Conservation (phyloP, 495 filamentous ascomycete species). For the Neurospora sp. region DNA sequence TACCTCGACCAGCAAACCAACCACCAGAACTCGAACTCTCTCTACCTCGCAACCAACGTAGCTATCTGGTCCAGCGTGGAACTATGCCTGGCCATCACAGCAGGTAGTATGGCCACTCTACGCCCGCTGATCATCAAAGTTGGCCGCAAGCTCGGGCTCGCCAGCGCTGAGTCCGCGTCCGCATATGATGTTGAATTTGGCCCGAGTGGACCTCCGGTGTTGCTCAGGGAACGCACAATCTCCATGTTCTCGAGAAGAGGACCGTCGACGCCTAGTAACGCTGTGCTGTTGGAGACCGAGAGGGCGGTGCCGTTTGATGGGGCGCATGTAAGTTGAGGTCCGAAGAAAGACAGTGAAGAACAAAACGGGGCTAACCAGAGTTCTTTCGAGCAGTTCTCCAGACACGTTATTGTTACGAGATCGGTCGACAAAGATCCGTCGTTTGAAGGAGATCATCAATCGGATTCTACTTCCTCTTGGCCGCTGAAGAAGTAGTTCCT, state of each 20-base stretch:
- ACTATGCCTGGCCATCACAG: slow-evolving; percentile 22
- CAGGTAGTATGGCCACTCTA: slow-evolving; percentile 21
- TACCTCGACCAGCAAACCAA: slow-evolving; percentile 5
- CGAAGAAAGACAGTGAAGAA: no score
- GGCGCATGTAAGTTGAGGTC: background rate
- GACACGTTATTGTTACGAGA: background rate
- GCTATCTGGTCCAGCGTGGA: slow-evolving; percentile 26
- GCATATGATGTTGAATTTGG: background rate
- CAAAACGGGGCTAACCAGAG: background rate
- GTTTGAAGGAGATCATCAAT: background rate
- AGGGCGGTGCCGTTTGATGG: background rate
- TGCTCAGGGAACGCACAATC: background rate
- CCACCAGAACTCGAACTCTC: slow-evolving; percentile 12
- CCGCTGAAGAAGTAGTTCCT: background rate
- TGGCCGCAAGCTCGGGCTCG: background rate
- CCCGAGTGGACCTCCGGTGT: background rate
- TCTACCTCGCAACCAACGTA: slow-evolving; percentile 18
- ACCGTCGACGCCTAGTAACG: background rate
- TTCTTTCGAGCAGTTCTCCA: background rate
- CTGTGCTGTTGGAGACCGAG: background rate
- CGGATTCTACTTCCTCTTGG: background rate
- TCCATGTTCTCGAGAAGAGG: background rate
- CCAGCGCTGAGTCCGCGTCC: background rate
- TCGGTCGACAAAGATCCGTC: background rate
- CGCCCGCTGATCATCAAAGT: slow-evolving; percentile 14